phyloP scores from a whole-genome alignment of 352 stramenopile species.

The Pythium oligandrum region DNA sequence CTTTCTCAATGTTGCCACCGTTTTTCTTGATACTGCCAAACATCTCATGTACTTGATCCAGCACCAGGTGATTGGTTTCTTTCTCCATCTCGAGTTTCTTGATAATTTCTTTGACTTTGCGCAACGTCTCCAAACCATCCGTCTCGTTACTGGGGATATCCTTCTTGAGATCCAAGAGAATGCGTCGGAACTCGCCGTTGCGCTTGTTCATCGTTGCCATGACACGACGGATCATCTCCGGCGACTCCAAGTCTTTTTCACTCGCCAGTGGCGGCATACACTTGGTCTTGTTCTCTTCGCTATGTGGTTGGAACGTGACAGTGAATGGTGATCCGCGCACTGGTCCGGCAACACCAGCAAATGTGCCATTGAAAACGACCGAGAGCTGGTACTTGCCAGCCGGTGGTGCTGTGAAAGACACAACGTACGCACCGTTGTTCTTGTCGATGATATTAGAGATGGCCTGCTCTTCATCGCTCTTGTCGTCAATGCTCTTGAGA shows the following conservation, averaged over 20 bases:
- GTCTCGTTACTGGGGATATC: slow-evolving; percentile 78
- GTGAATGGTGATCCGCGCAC: slow-evolving; percentile 93
- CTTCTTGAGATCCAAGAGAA: slow-evolving; percentile 77
- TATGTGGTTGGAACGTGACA: slow-evolving; percentile 36
- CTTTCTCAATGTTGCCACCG: slow-evolving; percentile 79
- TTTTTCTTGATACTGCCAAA: slow-evolving; percentile 80
- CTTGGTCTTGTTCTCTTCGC: slow-evolving; percentile 69
- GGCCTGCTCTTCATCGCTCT: slow-evolving; percentile 23
- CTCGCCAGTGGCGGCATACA: slow-evolving; percentile 59
- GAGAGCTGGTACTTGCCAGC: slow-evolving; percentile 85
- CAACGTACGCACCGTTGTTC: slow-evolving; percentile 92
- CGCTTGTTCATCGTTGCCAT: slow-evolving; percentile 84
- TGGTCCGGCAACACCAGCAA: slow-evolving; percentile 88
- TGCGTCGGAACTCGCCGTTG: slow-evolving; percentile 74
- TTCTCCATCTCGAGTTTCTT: slow-evolving; percentile 72
- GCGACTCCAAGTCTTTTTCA: slow-evolving; percentile 74
- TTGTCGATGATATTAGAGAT: slow-evolving; percentile 77
- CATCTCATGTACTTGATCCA: slow-evolving; percentile 75
- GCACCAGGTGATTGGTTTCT: slow-evolving; percentile 55
- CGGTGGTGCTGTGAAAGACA: slow-evolving; percentile 82
- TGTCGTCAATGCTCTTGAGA: slow-evolving; percentile 40
- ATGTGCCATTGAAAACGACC: slow-evolving; percentile 92
- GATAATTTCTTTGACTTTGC: slow-evolving; percentile 84
- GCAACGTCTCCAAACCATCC: slow-evolving; percentile 72
- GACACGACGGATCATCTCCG: slow-evolving; percentile 60